A percentile compares a stretch with the other conserved stretches of the same genome.
Conservation (phyloP, 2,329 filamentous ascomycete genomes). For the Fusarium falciforme region DNA sequence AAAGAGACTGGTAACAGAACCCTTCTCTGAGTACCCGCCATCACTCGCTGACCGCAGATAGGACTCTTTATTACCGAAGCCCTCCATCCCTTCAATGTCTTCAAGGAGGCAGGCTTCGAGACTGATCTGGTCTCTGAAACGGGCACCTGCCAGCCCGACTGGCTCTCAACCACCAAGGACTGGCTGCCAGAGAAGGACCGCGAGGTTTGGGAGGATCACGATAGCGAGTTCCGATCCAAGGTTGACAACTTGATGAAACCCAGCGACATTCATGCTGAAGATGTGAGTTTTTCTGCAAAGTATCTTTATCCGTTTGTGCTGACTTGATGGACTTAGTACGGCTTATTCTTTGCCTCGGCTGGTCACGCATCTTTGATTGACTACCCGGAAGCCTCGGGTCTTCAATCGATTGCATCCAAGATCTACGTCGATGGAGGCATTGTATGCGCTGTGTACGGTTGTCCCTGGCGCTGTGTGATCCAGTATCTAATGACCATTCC, state of each 20-base stretch:
- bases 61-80: neutral
- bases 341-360: slow-evolving; percentile 31
- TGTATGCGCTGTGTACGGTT: neutral
- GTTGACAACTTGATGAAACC: slow-evolving; percentile 56
- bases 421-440: neutral
- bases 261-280: slow-evolving; percentile 37
- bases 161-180: neutral
- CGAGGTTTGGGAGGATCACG: slow-evolving; percentile 50
- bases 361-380: neutral
- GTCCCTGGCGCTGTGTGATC: neutral
- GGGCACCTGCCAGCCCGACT: neutral
- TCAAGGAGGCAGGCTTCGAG: neutral
- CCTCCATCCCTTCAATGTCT: neutral
- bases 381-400: neutral
- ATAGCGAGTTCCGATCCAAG: slow-evolving; percentile 57
- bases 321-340: slow-evolving; percentile 13
- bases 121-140: neutral
- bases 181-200: slow-evolving; percentile 5
- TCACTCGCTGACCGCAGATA: neutral
- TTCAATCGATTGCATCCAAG: neutral
- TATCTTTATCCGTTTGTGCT: too few species aligned
- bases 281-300: neutral
- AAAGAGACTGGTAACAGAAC: slow-evolving; percentile 3
- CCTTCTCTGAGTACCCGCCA: too few species aligned
- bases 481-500: neutral